Evolutionary conservation across 345 rosid genomes (phyloP), one percentile per base, ranked within the genome.

Genomic region (Geranium brycei): DNA sequence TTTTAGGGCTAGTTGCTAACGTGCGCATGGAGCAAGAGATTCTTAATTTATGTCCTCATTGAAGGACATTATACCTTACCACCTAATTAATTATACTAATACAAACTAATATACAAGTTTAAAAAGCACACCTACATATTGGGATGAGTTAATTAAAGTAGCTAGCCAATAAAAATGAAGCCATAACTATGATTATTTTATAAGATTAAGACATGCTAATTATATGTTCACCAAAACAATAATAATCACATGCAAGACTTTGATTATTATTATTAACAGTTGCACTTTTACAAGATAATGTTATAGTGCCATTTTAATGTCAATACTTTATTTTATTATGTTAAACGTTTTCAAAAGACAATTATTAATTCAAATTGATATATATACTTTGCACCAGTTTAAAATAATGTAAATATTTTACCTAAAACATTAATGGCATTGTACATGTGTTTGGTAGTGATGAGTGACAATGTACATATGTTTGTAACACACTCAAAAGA

Each of bases 41-140:
- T 69, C 68, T 72, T 51, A 18, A 17, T 56, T 31, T 47, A 35
- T 40, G 41, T 60, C 40, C 51, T 68, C 64, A 28, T 18, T 23
- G 28, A 23, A 40, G 28, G 66, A 41, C 41, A 19, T 66, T 32
- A n/a, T n/a, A 71, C 77, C 81, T 69, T 65, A 30, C 80, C 77
- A 69, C 75, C 72, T 60, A 12, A 13, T 13, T 63, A n/a, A 7
- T 23, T 23, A 23, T 1, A 64, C 5, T 58, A 58, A 17, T 58
- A 15, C 19, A 3, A 58, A 19, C 17, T 18, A 15, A 58, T 4
- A 8, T 17, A 28, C 7, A 19, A 12, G 3, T 3, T 17, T 18
- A 12, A 17, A 38, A 38, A 38, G 3, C 6, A 38, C 6, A 10
- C 1, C 1, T 38, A 38, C 6, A 11, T 47, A 17, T 12, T 16